Conservation (phyloP, 352 stramenopile species). For the Pythium aquatile region DNA sequence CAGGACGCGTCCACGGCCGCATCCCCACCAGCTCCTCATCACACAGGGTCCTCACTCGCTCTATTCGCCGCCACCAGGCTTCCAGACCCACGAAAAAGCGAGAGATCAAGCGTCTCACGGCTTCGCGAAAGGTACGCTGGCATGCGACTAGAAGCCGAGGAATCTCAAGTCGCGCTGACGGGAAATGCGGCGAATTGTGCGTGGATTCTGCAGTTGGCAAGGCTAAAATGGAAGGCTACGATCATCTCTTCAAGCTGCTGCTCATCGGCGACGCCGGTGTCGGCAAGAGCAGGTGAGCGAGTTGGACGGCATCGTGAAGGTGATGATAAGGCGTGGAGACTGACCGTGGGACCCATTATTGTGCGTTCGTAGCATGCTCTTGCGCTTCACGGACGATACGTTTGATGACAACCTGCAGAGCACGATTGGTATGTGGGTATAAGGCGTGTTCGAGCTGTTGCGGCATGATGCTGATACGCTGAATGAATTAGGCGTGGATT, state of each 20-base stretch:
- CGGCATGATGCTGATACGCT: not conserved
- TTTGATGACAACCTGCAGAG: slow-evolving; percentile 98
- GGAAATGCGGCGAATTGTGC: not conserved
- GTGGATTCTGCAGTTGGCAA: not conserved
- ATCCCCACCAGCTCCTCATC: not conserved
- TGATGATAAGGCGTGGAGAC: not conserved
- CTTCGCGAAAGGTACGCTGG: not conserved
- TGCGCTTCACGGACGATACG: slow-evolving; percentile 97
- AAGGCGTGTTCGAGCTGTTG: not conserved
- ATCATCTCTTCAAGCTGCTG: slow-evolving; percentile 99
- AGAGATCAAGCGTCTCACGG: not conserved
- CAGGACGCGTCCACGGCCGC: not conserved
- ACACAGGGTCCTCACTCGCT: not conserved
- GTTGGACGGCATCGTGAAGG: not conserved
- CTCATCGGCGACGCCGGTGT: slow-evolving; percentile 98
- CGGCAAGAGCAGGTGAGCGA: slow-evolving; percentile 92
- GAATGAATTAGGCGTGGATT: slow-evolving; percentile 82
- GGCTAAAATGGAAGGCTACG: slow-evolving; percentile 83
- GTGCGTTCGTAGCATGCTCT: slow-evolving; percentile 85
- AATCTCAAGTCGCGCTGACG: not conserved
- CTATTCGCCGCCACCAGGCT: not conserved
- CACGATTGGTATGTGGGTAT: slow-evolving; percentile 88
- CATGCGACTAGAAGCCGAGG: not conserved
- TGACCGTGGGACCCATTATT: slow-evolving; percentile 5
- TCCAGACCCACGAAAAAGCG: not conserved